These are phyloP conservation scores for Cinnamomum micranthum DNA, from an alignment of 164 flowering plant genomes.

Conservation along the genomic window DNA sequence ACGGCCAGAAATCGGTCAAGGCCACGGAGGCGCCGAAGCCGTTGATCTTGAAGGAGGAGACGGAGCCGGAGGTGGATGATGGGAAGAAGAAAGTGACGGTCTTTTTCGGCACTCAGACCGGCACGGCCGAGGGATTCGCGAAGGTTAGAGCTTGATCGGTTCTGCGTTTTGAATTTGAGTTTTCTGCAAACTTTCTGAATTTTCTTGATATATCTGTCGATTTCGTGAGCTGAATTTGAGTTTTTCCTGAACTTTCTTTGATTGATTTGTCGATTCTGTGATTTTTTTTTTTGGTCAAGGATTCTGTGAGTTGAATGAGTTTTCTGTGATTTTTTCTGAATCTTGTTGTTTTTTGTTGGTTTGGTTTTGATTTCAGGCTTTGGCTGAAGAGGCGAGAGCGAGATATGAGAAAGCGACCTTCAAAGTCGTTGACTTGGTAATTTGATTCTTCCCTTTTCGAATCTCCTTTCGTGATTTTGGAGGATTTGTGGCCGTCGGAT, in stretches of 20 bases:
- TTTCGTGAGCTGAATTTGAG: neutral
- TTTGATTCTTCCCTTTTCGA: neutral
- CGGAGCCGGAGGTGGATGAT: constrained; percentile 49
- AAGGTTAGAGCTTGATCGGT: constrained; percentile 43
- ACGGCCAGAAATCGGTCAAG: constrained; percentile 25
- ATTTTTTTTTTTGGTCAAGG: too few relatives aligned
- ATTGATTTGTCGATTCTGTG: neutral
- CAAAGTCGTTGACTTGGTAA: constrained; percentile 83
- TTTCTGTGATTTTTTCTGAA: neutral
- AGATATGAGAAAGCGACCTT: constrained; percentile 76
- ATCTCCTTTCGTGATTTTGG: neutral
- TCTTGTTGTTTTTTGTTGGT: neutral
- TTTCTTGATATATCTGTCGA: neutral
- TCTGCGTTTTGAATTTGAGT: neutral
- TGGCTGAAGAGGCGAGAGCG: constrained; percentile 82
- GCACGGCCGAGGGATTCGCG: constrained; percentile 98
- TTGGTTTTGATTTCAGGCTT: constrained; percentile 40
- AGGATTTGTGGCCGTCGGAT: neutral
- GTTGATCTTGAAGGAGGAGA: constrained; percentile 33
- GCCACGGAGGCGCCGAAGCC: constrained; percentile 28
- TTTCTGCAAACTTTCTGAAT: neutral
- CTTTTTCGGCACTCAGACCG: constrained; percentile 95
- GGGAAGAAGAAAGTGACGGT: constrained; percentile 80
- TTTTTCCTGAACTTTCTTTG: neutral
- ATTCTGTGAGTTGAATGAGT: neutral